Conservation (phyloP, 768 basidiomycete species). For the Boletales sp. region DNA sequence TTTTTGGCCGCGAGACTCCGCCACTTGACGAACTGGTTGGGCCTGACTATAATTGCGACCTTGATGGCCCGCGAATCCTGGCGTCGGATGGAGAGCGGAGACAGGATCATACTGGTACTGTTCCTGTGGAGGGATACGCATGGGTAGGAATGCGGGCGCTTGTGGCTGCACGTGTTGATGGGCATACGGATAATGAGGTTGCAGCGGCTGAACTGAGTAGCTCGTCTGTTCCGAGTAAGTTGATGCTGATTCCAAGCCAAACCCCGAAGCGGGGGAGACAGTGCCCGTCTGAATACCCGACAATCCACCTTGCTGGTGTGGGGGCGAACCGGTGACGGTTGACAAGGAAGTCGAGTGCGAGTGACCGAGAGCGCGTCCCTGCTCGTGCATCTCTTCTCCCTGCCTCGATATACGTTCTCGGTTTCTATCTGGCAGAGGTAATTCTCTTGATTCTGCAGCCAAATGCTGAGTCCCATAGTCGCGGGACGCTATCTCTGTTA, state of each 20-base stretch:
- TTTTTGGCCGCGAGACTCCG: neutral
- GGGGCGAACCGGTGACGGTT: conserved; percentile 22
- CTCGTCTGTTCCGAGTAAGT: neutral
- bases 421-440: conserved; percentile 2
- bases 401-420: neutral
- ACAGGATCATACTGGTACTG: conserved; percentile 6
- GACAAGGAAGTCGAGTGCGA: conserved; percentile 22
- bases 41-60: neutral
- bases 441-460: neutral
- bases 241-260: neutral
- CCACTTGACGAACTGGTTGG: neutral
- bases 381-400: neutral
- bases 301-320: conserved; percentile 2
- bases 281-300: neutral
- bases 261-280: neutral
- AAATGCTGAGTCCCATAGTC: neutral
- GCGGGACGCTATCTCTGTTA: neutral
- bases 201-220: conserved; percentile 1
- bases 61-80: neutral
- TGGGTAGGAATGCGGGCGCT: neutral
- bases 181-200: conserved; percentile 1
- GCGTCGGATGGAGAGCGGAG: conserved; percentile 2
- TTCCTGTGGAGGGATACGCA: conserved; percentile 3
- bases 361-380: conserved; percentile 6
- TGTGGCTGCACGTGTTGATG: conserved; percentile 13